phyloP scores from a whole-genome alignment of 495 filamentous ascomycete species.

The Neurospora sp. region DNA sequence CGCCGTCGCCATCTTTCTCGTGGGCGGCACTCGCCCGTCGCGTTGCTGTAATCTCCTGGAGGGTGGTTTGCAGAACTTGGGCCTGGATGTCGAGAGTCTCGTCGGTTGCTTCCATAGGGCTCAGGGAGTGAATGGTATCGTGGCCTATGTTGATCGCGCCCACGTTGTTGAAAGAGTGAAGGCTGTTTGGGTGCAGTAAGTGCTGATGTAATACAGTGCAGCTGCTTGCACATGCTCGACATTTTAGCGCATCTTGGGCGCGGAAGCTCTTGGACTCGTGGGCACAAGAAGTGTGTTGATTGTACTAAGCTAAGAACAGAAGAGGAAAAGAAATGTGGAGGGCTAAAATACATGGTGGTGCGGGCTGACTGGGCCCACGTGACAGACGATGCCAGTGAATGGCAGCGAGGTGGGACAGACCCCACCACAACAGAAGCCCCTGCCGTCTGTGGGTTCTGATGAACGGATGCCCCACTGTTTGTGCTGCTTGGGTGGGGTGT shows the following conservation, averaged over 20 bases:
- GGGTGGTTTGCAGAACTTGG: slow-evolving; percentile 36
- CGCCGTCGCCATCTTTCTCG: background rate
- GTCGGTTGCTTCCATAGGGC: slow-evolving; percentile 18
- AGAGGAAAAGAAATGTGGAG: too few species aligned
- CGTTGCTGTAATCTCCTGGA: slow-evolving; percentile 32
- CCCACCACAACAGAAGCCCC: background rate
- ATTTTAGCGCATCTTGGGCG: background rate
- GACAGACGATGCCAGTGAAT: too few species aligned
- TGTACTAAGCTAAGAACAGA: too few species aligned
- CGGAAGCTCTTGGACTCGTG: background rate
- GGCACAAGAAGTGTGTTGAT: too few species aligned
- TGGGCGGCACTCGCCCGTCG: slow-evolving; percentile 1
- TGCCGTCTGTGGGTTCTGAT: background rate
- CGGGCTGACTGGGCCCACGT: too few species aligned
- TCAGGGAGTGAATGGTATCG: background rate
- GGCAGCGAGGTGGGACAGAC: too few species aligned
- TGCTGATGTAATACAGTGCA: background rate
- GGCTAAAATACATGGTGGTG: too few species aligned
- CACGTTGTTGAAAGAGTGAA: background rate
- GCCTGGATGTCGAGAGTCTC: slow-evolving; percentile 26
- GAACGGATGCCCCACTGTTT: background rate
- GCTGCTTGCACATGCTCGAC: background rate
- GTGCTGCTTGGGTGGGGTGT: background rate
- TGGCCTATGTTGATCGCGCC: background rate
- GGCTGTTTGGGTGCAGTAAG: background rate